Evolutionary conservation across 345 rosid genomes (phyloP).

Genomic region (Eucalyptus albens): DNA sequence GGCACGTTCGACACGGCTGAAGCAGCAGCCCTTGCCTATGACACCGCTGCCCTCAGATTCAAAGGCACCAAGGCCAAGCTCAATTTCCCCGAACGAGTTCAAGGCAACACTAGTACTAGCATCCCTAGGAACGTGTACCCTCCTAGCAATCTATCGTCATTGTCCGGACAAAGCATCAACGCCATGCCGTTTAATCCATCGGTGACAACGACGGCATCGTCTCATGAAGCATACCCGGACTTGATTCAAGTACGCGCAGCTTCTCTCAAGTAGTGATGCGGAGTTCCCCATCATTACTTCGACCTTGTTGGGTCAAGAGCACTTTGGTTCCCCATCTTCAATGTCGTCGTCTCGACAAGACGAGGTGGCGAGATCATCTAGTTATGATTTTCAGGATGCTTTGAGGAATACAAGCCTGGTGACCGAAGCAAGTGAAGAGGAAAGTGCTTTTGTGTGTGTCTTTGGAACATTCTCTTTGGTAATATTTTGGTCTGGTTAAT

Average conservation of each 20-base stretch:
- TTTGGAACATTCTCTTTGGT: background rate
- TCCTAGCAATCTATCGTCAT: background rate
- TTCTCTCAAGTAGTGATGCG: constrained; percentile 49
- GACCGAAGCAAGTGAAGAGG: background rate
- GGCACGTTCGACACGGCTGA: constrained; percentile 87
- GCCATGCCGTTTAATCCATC: background rate
- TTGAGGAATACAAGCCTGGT: background rate
- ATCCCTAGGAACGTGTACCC: background rate
- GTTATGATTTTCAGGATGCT: background rate
- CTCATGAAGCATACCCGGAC: constrained; percentile 38
- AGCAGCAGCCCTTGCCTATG: constrained; percentile 88
- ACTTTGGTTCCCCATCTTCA: constrained; percentile 15
- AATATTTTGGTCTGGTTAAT: background rate
- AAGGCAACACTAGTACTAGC: constrained; percentile 10
- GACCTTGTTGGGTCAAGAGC: constrained; percentile 21
- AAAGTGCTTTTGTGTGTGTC: background rate
- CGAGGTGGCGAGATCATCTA: background rate
- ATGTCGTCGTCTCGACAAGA: constrained; percentile 9
- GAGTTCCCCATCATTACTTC: constrained; percentile 43
- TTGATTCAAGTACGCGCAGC: constrained; percentile 59
- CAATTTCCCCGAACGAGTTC: constrained; percentile 75
- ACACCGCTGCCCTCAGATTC: constrained; percentile 77
- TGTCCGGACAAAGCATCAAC: background rate
- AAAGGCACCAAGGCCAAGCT: constrained; percentile 88
- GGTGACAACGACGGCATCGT: background rate